phyloP scores from a whole-genome alignment of 129 eudicot species.

The Scalesia atractyloides region DNA sequence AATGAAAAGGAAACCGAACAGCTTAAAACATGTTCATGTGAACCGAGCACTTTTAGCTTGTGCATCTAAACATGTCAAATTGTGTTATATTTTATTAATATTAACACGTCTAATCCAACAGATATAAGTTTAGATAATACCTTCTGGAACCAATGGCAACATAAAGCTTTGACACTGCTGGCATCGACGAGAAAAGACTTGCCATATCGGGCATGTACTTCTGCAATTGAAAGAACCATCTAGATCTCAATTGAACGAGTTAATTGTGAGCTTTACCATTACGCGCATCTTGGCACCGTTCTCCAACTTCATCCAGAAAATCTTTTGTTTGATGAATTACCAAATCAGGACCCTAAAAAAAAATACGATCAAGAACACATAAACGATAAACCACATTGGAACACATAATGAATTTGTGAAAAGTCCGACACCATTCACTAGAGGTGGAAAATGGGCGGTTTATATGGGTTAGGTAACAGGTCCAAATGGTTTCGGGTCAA shows the following conservation, averaged over 20 bases:
- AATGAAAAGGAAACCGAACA: no score
- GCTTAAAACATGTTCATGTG: not conserved
- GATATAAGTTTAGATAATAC: constrained; percentile 29
- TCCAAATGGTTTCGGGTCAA: not conserved
- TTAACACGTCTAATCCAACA: no score
- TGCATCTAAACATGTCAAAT: no score
- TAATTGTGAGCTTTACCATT: constrained; percentile 71
- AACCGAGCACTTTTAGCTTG: not conserved
- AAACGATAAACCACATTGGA: no score
- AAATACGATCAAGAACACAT: no score
- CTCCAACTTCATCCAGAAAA: constrained; percentile 40
- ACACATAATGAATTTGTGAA: not conserved
- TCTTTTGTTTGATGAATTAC: no score
- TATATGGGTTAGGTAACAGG: not conserved
- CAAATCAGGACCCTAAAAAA: no score
- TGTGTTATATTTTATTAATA: no score
- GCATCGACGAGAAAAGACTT: constrained; percentile 83
- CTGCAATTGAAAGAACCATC: constrained; percentile 46
- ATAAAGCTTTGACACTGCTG: constrained; percentile 72
- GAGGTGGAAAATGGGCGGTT: not conserved
- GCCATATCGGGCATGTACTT: constrained; percentile 91
- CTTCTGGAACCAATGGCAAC: constrained; percentile 83
- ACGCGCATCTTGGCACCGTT: constrained; percentile 55
- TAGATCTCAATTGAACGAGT: no score
- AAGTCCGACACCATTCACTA: not conserved